Base-by-base conservation (phyloP, 495 filamentous ascomycete species). In the Neurospora sp. region DNA sequence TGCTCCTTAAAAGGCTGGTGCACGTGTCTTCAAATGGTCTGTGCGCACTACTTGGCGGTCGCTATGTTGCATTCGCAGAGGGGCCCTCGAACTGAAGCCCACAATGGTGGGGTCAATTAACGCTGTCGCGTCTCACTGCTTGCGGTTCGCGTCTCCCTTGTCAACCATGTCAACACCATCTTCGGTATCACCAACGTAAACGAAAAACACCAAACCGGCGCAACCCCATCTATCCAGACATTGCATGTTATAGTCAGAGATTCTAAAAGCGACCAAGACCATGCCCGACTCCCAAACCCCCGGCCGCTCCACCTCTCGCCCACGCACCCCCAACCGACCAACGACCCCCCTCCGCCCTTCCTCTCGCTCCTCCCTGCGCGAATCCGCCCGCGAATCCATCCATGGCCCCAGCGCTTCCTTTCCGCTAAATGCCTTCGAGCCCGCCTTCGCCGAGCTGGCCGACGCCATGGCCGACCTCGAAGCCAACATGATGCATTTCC, bases 381-480 rank as follows among this genome's bases (percentile, higher is more conserved):
- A 93, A 74, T 89, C 86, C 41, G 82, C 81, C 62, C 81, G 84
- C 73, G 78, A 79, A 20, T 85, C 82, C 73, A 85, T 86, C 39
- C 86, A 90, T 69, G 89, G 88, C 69, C 83, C 90, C 69, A 41
- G 16, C 38, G 89, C 87, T 5, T 82, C 89, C 16, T 90, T 91
- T 75, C 94, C 95, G 5, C 89, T 98, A 73, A 93, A 95, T 76
- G 83, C 86, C 9, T 88, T 98, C 73, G 93, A 97, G 79, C 92
- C 92, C 0, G 90, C 91, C 12, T 98, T 98, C 78, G 95, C 94
- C 39, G 96, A 99, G 82, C 85, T 99, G 4, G 92, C 93, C 10
- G 96, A 98, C 82, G 91, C 92, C 69, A 95, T 98, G 89, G 93
- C 93, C 39, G 95, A 98, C 77, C 88, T 99, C 10, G 96, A 98